Percentiles rank a stretch among this genome's conserved stretches.
phyloP scores from a whole-genome alignment of 306 rosid genomes.

The Neltuma alba region DNA sequence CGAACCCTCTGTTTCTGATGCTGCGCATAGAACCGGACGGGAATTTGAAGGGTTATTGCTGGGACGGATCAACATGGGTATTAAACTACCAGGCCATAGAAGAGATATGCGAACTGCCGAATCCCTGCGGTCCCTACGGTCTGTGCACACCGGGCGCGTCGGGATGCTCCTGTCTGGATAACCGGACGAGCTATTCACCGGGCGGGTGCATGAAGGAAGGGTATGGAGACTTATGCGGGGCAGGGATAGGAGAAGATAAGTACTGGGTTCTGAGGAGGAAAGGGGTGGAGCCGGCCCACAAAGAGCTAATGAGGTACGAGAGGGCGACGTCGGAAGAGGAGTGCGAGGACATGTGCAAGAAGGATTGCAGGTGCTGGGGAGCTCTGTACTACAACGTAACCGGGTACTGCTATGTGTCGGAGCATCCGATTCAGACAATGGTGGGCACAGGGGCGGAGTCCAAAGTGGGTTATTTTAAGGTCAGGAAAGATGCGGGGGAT shows the following conservation, averaged over 20 bases:
- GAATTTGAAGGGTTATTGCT: conserved; percentile 69
- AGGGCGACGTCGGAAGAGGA: conserved; percentile 53
- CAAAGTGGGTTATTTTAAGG: conserved; percentile 81
- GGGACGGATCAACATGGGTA: conserved; percentile 67
- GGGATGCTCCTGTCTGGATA: conserved; percentile 74
- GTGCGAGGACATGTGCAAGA: conserved; percentile 65
- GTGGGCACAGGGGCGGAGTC: conserved; percentile 56
- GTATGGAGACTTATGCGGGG: conserved; percentile 55
- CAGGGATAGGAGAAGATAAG: conserved; percentile 27
- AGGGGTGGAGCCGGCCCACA: conserved; percentile 71
- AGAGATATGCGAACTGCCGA: conserved; percentile 69
- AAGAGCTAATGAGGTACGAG: conserved; percentile 48
- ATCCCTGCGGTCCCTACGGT: conserved; percentile 81
- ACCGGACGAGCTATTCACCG: conserved; percentile 48
- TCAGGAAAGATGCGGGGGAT: conserved; percentile 42
- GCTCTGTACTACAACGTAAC: conserved; percentile 58
- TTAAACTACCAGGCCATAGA: conserved; percentile 59
- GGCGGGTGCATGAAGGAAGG: conserved; percentile 45
- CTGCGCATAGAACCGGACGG: conserved; percentile 75
- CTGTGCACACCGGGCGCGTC: conserved; percentile 63
- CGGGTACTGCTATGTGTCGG: conserved; percentile 73
- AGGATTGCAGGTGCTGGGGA: conserved; percentile 86
- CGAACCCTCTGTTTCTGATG: conserved; percentile 45
- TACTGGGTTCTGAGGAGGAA: conserved; percentile 53
- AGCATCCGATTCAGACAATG: conserved; percentile 64